Evolutionary conservation across 169 alveolate genomes (phyloP), one percentile per base, ranked within the genome.

Genomic region (Perkinsus olseni): DNA sequence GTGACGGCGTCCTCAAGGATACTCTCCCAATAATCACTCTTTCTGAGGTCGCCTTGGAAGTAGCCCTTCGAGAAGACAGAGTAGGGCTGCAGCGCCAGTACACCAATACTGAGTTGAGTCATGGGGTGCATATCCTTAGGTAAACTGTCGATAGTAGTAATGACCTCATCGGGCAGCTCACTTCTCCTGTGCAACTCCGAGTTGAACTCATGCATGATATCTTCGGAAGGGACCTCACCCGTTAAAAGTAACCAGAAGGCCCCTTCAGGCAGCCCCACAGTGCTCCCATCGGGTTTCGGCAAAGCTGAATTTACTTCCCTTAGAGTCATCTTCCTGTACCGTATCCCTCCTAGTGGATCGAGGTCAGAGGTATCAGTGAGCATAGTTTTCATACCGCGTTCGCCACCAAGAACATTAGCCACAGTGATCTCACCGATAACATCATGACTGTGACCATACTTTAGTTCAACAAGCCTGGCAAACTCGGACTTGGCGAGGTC

Each of bases 101-200:
- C 96, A 31, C 98, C 99, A 91, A 97, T 94, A 36, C 98, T 95
- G 91, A 97, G 96, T 95, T 98, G 98, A 36, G 99, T 98, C 99
- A 98, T 98, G 20, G 99, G 99, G 92, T 98, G 99, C 92, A 97
- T 93, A 40, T 95, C 96, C 38, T 95, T 82, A 21, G 99, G 99
- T 34, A 98, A 94, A 45, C 93, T 74, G 74, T 95, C 96, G 38
- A 98, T 96, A 91, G 96, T 94, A 82, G 95, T 95, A 45, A 93
- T 95, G n/a, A 96, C 97, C 48, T 96, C 97, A n/a, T 74, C 92
- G 21, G 99, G 98, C 31, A 98, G 92, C 24, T 92, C 38, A 38
- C 97, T 96, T 82, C 99, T 94, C 91, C 91, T 94, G 34, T 93
- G 94, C 93, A 98, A 93, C 91, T 97, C 99, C 74, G 93, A 74